Evolutionary conservation across 2,329 filamentous ascomycete genomes (phyloP), one percentile per base, ranked within the genome.

Genomic region (Ascochyta clinopodiicola): DNA sequence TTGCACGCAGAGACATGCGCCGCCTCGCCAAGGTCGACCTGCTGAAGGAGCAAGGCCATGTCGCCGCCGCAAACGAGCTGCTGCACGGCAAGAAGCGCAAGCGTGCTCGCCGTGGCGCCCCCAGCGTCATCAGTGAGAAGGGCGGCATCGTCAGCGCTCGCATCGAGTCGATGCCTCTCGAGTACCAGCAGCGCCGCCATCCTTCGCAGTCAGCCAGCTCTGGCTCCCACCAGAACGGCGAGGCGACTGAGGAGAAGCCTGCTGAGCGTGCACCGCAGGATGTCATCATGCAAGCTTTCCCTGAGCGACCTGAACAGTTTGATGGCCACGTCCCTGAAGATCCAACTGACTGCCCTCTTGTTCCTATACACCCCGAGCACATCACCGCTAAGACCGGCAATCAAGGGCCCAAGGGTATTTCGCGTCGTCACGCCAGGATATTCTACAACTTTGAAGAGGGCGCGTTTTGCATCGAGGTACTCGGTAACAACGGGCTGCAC

Each of bases 341-440:
- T 22, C 84, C 86, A 0, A 75, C 83, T 57, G 82, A 86, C 53
- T 84, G 86, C 51, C 86, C 88, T 3, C 82, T 90, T 54, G 82
- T 92, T 44, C 85, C 86, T 31, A 90, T 93, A 39, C 90, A 92
- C 71, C 90, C 89, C 3, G 86, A 73, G 49, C 63, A 71, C 45
- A 64, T 75, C 40, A 68, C 62, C 35, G 65, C 65, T 22, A 60
- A 61, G 39, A 65, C 64, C 2, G 83, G 83, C 5, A 80, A 84
- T 44, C 85, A 86, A 57, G 83, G 85, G 2, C 90, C 89, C 45
- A 90, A 89, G 68, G 84, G 84, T 45, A 92, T 93, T 50, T 93
- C 90, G 3, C 81, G 89, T 57, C 80, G 88, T 63, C 90, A 94
- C 71, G 79, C 91, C 44, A 88, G 86, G 66, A 91, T 94, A 63